A percentile compares a stretch with the other conserved stretches of the same genome.
phyloP scores from a whole-genome alignment of 768 basidiomycete species.

The Boletus subcaerulescens region DNA sequence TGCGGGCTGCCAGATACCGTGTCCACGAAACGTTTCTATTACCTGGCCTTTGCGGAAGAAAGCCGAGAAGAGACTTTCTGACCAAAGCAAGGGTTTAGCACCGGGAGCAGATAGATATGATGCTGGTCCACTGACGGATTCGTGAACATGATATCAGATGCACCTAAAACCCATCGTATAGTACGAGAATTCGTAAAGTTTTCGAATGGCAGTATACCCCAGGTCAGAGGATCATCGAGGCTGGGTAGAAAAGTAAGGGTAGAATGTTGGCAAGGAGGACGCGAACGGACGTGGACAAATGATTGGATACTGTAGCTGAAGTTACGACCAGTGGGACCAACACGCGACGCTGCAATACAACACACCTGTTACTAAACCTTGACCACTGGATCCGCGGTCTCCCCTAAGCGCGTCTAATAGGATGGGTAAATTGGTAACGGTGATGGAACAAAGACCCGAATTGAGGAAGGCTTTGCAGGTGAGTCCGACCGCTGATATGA shows the following conservation, averaged over 20 bases:
- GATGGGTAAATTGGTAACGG: conserved; percentile 66
- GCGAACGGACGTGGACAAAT: conserved; percentile 78
- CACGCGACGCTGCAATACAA: conserved; percentile 23
- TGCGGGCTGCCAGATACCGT: conserved; percentile 83
- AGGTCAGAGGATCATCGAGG: conserved; percentile 80
- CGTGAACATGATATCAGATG: conserved; percentile 92
- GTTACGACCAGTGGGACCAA: conserved; percentile 6
- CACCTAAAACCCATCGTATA: conserved; percentile 90
- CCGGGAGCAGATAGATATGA: background rate
- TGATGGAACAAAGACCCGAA: conserved; percentile 61
- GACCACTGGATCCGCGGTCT: conserved; percentile 43
- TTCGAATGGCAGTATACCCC: conserved; percentile 75
- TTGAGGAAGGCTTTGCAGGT: conserved; percentile 76
- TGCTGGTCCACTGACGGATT: conserved; percentile 60
- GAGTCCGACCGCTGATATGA: conserved; percentile 67
- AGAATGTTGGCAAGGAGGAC: background rate
- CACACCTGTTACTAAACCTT: conserved; percentile 74
- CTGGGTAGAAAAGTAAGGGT: conserved; percentile 36
- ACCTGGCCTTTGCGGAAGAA: conserved; percentile 92
- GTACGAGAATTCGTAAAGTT: conserved; percentile 57
- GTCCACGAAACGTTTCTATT: conserved; percentile 88
- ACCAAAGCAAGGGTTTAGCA: conserved; percentile 18
- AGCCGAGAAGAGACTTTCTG: conserved; percentile 69
- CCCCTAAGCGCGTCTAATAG: conserved; percentile 61
- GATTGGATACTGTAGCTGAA: conserved; percentile 71